Evolutionary conservation across 2,329 filamentous ascomycete genomes (phyloP).

Genomic region (Podosphaera fusca): DNA sequence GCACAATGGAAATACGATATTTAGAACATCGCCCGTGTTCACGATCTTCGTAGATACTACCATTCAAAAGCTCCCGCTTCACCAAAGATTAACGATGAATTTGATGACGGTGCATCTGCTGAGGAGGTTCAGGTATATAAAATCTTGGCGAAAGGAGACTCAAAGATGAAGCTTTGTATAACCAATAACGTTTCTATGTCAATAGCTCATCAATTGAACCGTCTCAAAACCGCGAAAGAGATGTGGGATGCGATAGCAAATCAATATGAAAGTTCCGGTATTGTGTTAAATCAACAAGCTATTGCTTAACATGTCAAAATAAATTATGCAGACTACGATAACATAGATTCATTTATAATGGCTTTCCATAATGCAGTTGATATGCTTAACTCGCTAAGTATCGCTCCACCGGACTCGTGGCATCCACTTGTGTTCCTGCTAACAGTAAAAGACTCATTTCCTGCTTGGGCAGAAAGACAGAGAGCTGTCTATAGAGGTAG

Average conservation of each 20-base stretch:
- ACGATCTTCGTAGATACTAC: background rate
- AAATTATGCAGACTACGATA: background rate
- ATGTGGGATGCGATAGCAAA: background rate
- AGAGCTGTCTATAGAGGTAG: background rate
- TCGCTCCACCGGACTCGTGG: background rate
- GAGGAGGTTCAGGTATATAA: background rate
- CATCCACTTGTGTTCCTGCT: background rate
- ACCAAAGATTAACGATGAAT: background rate
- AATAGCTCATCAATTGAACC: background rate
- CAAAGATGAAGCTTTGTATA: background rate
- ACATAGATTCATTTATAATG: background rate
- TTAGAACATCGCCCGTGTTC: background rate
- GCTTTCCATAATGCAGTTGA: background rate
- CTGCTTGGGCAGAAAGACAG: conserved; percentile 1
- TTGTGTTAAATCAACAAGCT: background rate
- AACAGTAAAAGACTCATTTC: background rate
- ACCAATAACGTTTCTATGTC: background rate
- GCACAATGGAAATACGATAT: background rate
- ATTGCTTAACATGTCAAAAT: background rate
- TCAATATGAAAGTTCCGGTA: background rate
- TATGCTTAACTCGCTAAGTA: background rate
- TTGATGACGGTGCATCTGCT: background rate
- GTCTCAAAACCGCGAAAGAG: background rate
- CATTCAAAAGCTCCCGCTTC: background rate
- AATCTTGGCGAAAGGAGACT: background rate